Conservation (phyloP, 495 filamentous ascomycete genomes). For the Podospora appendiculata region DNA sequence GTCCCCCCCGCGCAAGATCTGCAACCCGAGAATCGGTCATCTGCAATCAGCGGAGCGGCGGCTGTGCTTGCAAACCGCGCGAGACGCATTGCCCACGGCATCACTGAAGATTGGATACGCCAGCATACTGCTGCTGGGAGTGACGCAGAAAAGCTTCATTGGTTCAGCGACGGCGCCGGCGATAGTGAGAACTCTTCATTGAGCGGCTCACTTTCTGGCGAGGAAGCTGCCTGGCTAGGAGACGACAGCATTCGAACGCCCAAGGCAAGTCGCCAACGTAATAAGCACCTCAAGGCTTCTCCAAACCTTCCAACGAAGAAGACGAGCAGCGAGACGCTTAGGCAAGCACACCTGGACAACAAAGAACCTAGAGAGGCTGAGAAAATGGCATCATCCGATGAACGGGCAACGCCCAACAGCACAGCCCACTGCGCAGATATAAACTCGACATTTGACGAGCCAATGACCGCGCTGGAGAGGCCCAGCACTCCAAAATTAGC, state of each 20-base stretch:
- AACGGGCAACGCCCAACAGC: conserved; percentile 12
- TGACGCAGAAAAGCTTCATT: conserved; percentile 57
- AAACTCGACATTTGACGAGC: conserved; percentile 25
- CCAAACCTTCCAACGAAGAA: conserved; percentile 37
- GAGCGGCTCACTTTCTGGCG: conserved; percentile 46
- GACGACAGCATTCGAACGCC: conserved; percentile 31
- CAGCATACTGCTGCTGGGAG: conserved; percentile 58
- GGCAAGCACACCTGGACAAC: conserved; percentile 48
- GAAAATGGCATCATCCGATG: conserved; percentile 32
- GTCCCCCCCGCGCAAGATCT: conserved; percentile 28
- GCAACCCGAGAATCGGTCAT: conserved; percentile 28
- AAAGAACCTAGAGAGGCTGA: conserved; percentile 15
- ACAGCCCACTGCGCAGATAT: too few species aligned
- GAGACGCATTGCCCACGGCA: conserved; percentile 47
- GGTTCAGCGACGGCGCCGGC: conserved; percentile 68
- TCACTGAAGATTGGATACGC: conserved; percentile 73
- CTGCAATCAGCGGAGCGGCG: conserved; percentile 41
- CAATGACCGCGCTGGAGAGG: conserved; percentile 2
- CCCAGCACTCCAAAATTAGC: conserved; percentile 20
- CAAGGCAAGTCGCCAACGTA: conserved; percentile 26
- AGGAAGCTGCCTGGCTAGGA: conserved; percentile 38
- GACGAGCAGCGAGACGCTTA: conserved; percentile 58
- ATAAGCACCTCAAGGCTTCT: conserved; percentile 31
- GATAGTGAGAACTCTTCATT: conserved; percentile 55
- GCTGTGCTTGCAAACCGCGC: conserved; percentile 49